These are phyloP conservation scores for Dryas drummondii DNA, from an alignment of 306 rosid genomes.

Conservation along the genomic window DNA sequence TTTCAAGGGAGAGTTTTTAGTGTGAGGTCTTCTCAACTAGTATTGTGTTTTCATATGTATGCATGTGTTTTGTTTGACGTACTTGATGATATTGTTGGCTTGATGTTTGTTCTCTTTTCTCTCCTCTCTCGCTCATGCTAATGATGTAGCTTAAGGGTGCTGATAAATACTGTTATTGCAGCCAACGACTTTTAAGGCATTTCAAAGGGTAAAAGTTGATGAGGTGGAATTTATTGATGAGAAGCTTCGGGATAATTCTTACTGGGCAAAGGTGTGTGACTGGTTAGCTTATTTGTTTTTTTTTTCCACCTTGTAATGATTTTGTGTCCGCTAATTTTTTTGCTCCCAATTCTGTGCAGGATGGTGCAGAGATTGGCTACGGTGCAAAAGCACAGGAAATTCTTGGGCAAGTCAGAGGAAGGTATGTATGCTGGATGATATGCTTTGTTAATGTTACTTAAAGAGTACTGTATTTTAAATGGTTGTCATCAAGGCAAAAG, in stretches of 20 bases:
- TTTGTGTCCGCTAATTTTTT: slow-evolving; percentile 21
- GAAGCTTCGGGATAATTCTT: slow-evolving; percentile 86
- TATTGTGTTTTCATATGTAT: neutral
- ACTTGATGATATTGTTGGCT: neutral
- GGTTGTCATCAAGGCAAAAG: neutral
- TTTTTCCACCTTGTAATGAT: neutral
- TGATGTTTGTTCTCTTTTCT: neutral
- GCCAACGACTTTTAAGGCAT: slow-evolving; percentile 62
- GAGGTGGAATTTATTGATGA: slow-evolving; percentile 55
- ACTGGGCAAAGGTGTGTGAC: slow-evolving; percentile 86
- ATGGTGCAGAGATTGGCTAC: slow-evolving; percentile 84
- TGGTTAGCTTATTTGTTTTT: slow-evolving; percentile 16
- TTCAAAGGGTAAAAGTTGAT: slow-evolving; percentile 79
- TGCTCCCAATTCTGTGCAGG: slow-evolving; percentile 41
- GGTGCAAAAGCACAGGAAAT: slow-evolving; percentile 97
- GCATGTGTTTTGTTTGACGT: neutral
- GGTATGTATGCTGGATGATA: slow-evolving; percentile 42
- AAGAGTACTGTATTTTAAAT: neutral
- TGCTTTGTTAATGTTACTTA: neutral
- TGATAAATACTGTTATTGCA: slow-evolving; percentile 40
- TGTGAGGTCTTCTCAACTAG: neutral
- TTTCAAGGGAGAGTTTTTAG: neutral
- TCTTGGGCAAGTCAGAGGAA: slow-evolving; percentile 93
- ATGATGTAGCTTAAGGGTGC: neutral
- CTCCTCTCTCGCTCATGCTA: neutral